Percentiles rank a stretch among this genome's conserved stretches.
Conservation (phyloP, 768 basidiomycete genomes). For the Tubosaeta sp. region DNA sequence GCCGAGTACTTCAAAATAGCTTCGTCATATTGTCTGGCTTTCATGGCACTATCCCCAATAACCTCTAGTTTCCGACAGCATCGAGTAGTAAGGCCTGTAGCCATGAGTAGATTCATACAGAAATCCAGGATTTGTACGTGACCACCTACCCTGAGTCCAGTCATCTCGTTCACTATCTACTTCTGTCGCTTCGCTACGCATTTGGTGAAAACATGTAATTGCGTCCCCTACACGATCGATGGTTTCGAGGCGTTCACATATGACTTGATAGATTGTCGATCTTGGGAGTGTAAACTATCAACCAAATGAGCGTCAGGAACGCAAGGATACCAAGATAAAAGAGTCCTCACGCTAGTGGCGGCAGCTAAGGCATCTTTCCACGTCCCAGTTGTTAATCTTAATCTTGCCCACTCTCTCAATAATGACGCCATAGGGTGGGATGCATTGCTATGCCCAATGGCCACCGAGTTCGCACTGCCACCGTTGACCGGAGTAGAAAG, state of each 20-base stretch:
- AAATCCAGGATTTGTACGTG: no score
- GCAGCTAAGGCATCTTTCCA: conserved; percentile 5
- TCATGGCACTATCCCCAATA: no score
- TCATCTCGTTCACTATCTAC: neutral
- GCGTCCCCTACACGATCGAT: neutral
- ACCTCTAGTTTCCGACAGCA: no score
- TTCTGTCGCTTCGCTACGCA: neutral
- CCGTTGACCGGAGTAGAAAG: neutral
- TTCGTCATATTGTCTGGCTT: no score
- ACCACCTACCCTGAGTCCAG: conserved; percentile 1
- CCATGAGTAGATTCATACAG: no score
- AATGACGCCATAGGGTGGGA: neutral
- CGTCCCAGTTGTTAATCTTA: neutral
- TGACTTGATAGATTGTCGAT: no score
- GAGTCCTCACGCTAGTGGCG: neutral
- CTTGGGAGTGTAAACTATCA: neutral
- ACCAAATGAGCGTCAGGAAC: neutral
- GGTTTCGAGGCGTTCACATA: neutral
- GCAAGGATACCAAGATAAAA: neutral
- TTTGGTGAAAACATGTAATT: neutral
- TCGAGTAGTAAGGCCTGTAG: no score
- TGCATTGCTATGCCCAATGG: neutral
- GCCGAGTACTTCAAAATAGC: no score
- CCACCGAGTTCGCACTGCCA: no score
- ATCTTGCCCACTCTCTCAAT: no score